Conservation (phyloP, 2,329 filamentous ascomycete species). For the Fusarium lateritium region DNA sequence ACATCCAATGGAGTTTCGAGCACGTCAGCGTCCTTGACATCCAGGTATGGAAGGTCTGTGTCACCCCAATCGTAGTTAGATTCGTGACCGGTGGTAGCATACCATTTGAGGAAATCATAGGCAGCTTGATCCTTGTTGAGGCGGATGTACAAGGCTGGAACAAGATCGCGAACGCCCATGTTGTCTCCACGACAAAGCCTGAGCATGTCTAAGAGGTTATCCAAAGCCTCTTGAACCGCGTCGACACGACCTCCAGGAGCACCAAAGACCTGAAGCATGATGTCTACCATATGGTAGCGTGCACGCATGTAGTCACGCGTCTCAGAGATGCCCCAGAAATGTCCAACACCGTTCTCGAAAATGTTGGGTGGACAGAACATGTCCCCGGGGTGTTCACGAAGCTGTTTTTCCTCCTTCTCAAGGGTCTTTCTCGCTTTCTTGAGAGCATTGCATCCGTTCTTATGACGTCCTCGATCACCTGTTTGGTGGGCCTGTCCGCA, state of each 20-base stretch:
- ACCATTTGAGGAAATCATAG: slow-evolving; percentile 61
- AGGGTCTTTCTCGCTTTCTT: slow-evolving; percentile 51
- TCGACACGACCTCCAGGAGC: slow-evolving; percentile 48
- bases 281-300: slow-evolving; percentile 51
- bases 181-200: slow-evolving; percentile 61
- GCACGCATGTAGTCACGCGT: slow-evolving; percentile 63
- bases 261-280: slow-evolving; percentile 49
- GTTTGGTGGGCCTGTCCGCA: slow-evolving; percentile 62
- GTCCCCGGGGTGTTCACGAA: slow-evolving; percentile 54
- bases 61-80: slow-evolving; percentile 42
- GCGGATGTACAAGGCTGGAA: slow-evolving; percentile 61
- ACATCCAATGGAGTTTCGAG: slow-evolving; percentile 53
- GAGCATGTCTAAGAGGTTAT: slow-evolving; percentile 61
- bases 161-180: slow-evolving; percentile 58
- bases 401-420: slow-evolving; percentile 54
- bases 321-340: slow-evolving; percentile 59
- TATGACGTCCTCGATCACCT: slow-evolving; percentile 56
- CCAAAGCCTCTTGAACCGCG: slow-evolving; percentile 54
- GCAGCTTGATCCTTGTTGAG: slow-evolving; percentile 65
- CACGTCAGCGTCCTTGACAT: slow-evolving; percentile 57
- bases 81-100: slow-evolving; percentile 32
- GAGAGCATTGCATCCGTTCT: slow-evolving; percentile 56
- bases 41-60: slow-evolving; percentile 46
- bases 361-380: slow-evolving; percentile 48
- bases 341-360: slow-evolving; percentile 58